Evolutionary conservation across 345 rosid genomes (phyloP), one percentile per base, ranked within the genome.

Genomic region (Laguncularia racemosa): DNA sequence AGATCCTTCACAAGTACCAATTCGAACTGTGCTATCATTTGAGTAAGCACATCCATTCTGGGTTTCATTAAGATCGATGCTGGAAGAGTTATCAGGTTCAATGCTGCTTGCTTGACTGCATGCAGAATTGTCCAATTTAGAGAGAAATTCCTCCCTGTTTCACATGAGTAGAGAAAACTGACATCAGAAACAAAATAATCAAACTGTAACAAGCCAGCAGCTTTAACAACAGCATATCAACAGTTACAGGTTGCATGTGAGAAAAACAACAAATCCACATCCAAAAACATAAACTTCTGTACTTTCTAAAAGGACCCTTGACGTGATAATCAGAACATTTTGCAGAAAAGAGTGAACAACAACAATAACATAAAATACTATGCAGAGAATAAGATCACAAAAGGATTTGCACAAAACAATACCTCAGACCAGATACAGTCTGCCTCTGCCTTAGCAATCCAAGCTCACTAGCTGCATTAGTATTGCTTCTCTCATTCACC

Each of bases 341-440:
- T 14, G 16, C 54, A 20, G 26, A 51, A 15, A 23, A 23, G 54
- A 16, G 15, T 14, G 20, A 19, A 51, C 5, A 51, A 33, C 26
- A 51, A 19, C 3, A 15, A 20, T 20, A 28, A 51, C 14, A 51
- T 19, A 9, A 9, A 2, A 5, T 2, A 19, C 14, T 9, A 6
- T 51, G 33, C 26, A 51, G 11, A 51, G 7, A 19, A 20, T 16
- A 18, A 20, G 13, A 51, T 21, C 20, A 11, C 14, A 51, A 2
- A 51, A 51, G 16, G n/a, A 19, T 21, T 51, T 14, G 14, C n/a
- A 46, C 14, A 47, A 58, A 48, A 23, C 46, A 60, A 53, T 77
- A 92, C 98, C 98, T 89, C 69, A 92, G 75, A 76, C 81, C 98
- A 71, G 98, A 81, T 56, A 89, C 98, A 6, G 96, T 78, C 52